These are phyloP conservation scores for Ceratocystis cacaofunesta DNA, from an alignment of 2,329 filamentous ascomycete species.

Conservation along the genomic window DNA sequence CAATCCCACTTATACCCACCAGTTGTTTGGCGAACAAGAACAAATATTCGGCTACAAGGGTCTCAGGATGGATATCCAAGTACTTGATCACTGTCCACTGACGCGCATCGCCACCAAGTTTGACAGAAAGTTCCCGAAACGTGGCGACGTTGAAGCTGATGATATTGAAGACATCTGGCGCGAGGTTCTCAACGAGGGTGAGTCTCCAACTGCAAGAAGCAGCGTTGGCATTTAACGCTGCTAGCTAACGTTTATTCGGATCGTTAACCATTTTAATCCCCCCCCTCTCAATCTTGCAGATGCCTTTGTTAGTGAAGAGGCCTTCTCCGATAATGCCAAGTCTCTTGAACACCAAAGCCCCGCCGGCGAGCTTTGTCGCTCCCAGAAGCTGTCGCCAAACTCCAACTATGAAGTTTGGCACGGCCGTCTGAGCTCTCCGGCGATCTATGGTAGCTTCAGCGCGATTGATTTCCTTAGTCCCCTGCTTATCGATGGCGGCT, in stretches of 20 bases:
- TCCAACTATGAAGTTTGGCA: slow-evolving; percentile 67
- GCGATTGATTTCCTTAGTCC: slow-evolving; percentile 73
- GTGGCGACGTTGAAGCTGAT: slow-evolving; percentile 14
- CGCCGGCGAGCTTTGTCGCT: slow-evolving; percentile 10
- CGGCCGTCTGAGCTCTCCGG: slow-evolving; percentile 54
- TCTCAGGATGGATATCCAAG: slow-evolving; percentile 59
- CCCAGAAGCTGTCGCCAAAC: neutral
- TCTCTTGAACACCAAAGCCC: neutral
- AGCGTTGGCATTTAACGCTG: neutral
- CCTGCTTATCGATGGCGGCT: slow-evolving; percentile 89
- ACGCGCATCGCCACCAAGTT: slow-evolving; percentile 9
- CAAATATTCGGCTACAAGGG: slow-evolving; percentile 79
- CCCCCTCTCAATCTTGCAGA: slow-evolving; percentile 30
- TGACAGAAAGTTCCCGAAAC: slow-evolving; percentile 8
- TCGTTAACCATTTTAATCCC: neutral
- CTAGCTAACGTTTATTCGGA: slow-evolving; percentile 41
- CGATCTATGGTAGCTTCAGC: slow-evolving; percentile 55
- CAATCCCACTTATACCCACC: slow-evolving; percentile 74
- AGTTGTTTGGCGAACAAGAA: slow-evolving; percentile 88
- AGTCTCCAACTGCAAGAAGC: neutral
- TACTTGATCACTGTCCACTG: slow-evolving; percentile 2
- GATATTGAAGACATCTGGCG: slow-evolving; percentile 13
- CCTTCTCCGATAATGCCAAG: slow-evolving; percentile 36
- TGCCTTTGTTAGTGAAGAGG: slow-evolving; percentile 46
- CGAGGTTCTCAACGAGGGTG: slow-evolving; percentile 12